phyloP scores from a whole-genome alignment of 2,329 filamentous ascomycete species.

The Sporothrix luriei region DNA sequence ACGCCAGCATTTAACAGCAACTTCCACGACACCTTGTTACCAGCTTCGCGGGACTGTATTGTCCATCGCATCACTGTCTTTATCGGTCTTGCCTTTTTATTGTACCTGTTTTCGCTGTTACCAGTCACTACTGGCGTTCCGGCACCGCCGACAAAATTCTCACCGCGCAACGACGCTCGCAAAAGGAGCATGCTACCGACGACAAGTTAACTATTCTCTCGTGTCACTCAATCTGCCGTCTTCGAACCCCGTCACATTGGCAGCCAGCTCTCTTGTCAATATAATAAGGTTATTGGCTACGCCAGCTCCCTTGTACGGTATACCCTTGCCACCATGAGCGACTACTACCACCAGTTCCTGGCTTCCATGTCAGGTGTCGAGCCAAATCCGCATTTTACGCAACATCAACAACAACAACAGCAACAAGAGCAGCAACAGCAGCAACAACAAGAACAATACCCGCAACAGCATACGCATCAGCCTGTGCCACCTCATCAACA shows the following conservation, averaged over 20 bases:
- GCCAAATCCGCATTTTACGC: conserved; percentile 27
- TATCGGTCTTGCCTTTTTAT: conserved; percentile 14
- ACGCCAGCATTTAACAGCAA: neutral
- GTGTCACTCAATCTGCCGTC: neutral
- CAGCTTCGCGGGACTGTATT: conserved; percentile 1
- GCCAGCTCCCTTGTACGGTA: neutral
- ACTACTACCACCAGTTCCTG: conserved; percentile 60
- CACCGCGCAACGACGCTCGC: neutral
- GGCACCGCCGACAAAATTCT: neutral
- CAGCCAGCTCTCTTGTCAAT: neutral
- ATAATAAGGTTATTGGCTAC: neutral
- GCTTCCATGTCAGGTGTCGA: conserved; percentile 55
- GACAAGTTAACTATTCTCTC: neutral
- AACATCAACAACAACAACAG: conserved; percentile 25
- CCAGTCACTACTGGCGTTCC: neutral
- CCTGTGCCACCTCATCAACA: conserved; percentile 13
- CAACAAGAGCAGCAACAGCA: conserved; percentile 27
- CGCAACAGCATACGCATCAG: conserved; percentile 9
- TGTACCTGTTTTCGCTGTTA: neutral
- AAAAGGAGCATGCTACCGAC: conserved; percentile 21
- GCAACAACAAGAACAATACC: conserved; percentile 23
- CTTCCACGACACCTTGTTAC: neutral
- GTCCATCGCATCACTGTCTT: conserved; percentile 19
- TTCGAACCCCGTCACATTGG: neutral
- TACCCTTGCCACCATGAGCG: conserved; percentile 49